These are phyloP conservation scores for Camellia lanceoleosa DNA, from an alignment of 148 eudicot species.

Conservation along the genomic window DNA sequence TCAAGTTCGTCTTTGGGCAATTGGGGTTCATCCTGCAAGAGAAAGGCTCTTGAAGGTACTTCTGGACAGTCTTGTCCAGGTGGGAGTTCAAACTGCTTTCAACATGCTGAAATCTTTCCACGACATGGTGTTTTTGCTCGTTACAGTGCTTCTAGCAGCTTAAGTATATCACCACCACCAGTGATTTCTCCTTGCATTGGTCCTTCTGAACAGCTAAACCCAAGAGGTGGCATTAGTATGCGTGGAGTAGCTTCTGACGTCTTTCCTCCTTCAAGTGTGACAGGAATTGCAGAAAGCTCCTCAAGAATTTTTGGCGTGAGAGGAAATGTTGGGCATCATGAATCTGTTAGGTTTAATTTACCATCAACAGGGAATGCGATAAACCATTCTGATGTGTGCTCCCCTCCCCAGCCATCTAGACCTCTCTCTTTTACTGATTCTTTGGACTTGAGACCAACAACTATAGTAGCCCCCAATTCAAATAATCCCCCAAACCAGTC, in stretches of 20 bases:
- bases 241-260: constrained; percentile 35
- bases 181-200: constrained; percentile 23
- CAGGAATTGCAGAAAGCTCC: constrained; percentile 40
- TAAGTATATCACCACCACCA: constrained; percentile 35
- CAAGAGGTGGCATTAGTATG: constrained; percentile 48
- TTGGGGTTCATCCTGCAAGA: constrained; percentile 67
- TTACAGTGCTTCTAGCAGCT: constrained; percentile 33
- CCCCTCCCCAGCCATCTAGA: constrained; percentile 38
- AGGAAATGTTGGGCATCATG: constrained; percentile 35
- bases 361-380: constrained; percentile 24
- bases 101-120: constrained; percentile 34
- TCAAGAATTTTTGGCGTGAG: constrained; percentile 42
- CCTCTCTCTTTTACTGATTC: constrained; percentile 38
- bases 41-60: constrained; percentile 70
- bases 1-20: constrained; percentile 52
- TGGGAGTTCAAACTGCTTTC: constrained; percentile 42
- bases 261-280: constrained; percentile 32
- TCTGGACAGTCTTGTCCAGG: constrained; percentile 48
- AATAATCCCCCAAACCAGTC: constrained; percentile 31
- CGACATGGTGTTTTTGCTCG: constrained; percentile 33
- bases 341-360: constrained; percentile 33
- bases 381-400: constrained; percentile 33
- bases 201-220: constrained; percentile 45
- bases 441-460: constrained; percentile 39
- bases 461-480: constrained; percentile 32